phyloP scores from a whole-genome alignment of 2,329 filamentous ascomycete species.

The Emergomyces pasteurianus region DNA sequence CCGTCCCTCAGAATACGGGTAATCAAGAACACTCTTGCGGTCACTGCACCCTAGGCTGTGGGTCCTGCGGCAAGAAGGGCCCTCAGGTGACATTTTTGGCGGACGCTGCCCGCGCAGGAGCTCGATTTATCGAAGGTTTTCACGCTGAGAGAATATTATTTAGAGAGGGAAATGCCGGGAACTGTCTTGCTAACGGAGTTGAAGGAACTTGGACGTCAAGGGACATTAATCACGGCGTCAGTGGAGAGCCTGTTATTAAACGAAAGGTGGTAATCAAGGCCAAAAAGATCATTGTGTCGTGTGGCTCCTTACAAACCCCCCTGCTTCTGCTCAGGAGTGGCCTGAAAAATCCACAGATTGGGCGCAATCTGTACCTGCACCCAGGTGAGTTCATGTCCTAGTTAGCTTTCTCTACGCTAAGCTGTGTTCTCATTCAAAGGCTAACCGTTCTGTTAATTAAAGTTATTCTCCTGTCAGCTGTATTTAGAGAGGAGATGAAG shows the following conservation, averaged over 20 bases:
- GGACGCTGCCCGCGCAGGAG: slow-evolving; percentile 64
- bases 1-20: slow-evolving; percentile 69
- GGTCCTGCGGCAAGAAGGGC: slow-evolving; percentile 62
- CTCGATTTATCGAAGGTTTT: slow-evolving; percentile 75
- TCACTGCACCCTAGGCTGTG: slow-evolving; percentile 48
- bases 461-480: slow-evolving; percentile 37
- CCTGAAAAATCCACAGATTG: slow-evolving; percentile 69
- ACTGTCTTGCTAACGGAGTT: slow-evolving; percentile 55
- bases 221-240: slow-evolving; percentile 48
- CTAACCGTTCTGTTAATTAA: slow-evolving; percentile 6
- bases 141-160: slow-evolving; percentile 60
- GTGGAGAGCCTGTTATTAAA: slow-evolving; percentile 39
- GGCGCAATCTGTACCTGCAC: slow-evolving; percentile 70
- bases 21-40: slow-evolving; percentile 64
- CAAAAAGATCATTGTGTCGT: slow-evolving; percentile 67
- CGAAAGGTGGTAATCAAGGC: slow-evolving; percentile 61
- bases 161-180: slow-evolving; percentile 36
- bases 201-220: slow-evolving; percentile 64
- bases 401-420: not conserved
- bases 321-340: slow-evolving; percentile 66
- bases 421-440: not conserved
- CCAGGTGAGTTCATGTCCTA: slow-evolving; percentile 46
- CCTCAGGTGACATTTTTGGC: slow-evolving; percentile 66
- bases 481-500: slow-evolving; percentile 59
- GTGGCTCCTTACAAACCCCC: slow-evolving; percentile 65